phyloP scores from a whole-genome alignment of 2,329 filamentous ascomycete species.

The Pseudonectria buxi region DNA sequence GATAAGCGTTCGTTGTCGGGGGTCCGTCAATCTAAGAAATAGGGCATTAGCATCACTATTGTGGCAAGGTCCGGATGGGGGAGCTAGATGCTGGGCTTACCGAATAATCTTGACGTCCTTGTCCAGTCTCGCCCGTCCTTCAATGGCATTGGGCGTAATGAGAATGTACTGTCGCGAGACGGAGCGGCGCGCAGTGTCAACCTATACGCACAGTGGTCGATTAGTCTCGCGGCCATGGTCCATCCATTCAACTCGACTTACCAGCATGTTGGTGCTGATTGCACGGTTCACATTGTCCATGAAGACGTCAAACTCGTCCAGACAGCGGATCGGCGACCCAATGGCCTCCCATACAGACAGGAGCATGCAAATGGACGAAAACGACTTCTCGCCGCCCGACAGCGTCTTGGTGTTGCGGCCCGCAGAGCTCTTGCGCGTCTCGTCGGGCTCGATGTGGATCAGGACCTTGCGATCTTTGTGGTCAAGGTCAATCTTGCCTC shows the following conservation, averaged over 20 bases:
- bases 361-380: slow-evolving; percentile 90
- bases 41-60: slow-evolving; percentile 17
- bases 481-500: slow-evolving; percentile 72
- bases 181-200: slow-evolving; percentile 74
- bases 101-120: slow-evolving; percentile 74
- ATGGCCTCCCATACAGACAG: slow-evolving; percentile 96
- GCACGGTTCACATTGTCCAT: slow-evolving; percentile 97
- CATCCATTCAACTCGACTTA: slow-evolving; percentile 37
- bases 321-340: slow-evolving; percentile 86
- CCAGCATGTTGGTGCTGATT: slow-evolving; percentile 89
- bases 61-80: too few species aligned
- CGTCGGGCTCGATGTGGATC: slow-evolving; percentile 66
- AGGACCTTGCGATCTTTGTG: slow-evolving; percentile 69
- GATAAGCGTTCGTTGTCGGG: slow-evolving; percentile 46
- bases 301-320: slow-evolving; percentile 98
- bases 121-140: slow-evolving; percentile 48
- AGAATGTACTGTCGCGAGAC: slow-evolving; percentile 93
- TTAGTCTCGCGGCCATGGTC: slow-evolving; percentile 2
- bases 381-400: slow-evolving; percentile 95
- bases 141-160: slow-evolving; percentile 86
- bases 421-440: slow-evolving; percentile 59
- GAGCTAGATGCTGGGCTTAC: slow-evolving; percentile 38
- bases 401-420: slow-evolving; percentile 86
- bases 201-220: slow-evolving; percentile 39
- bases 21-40: slow-evolving; percentile 46